These are phyloP conservation scores for Penicillium sp. DNA, from an alignment of 2,329 filamentous ascomycete genomes.

Conservation along the genomic window DNA sequence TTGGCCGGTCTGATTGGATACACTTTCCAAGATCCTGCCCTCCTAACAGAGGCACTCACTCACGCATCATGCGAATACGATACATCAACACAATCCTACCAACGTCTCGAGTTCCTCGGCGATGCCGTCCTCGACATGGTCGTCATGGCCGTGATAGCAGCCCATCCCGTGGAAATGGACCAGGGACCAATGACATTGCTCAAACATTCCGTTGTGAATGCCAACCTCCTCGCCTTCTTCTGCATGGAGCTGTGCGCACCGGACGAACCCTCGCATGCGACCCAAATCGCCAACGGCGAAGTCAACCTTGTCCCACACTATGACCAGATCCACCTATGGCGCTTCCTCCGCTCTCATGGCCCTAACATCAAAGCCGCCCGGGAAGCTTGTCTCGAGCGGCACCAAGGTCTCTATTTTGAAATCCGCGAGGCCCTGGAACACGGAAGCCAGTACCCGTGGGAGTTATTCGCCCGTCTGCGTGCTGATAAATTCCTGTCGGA, in stretches of 20 bases:
- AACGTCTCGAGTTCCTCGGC: slow-evolving; percentile 84
- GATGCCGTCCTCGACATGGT: slow-evolving; percentile 82
- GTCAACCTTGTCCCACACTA: slow-evolving; percentile 24
- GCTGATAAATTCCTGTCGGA: slow-evolving; percentile 80
- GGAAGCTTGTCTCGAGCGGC: slow-evolving; percentile 40
- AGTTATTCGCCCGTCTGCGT: slow-evolving; percentile 62
- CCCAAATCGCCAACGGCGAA: slow-evolving; percentile 15
- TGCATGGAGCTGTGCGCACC: slow-evolving; percentile 56
- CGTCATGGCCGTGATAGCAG: slow-evolving; percentile 54
- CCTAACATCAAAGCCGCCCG: slow-evolving; percentile 16
- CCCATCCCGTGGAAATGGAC: slow-evolving; percentile 41
- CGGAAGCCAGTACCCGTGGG: slow-evolving; percentile 71
- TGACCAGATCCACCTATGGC: slow-evolving; percentile 59
- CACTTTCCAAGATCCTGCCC: slow-evolving; percentile 63
- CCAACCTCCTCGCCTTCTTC: slow-evolving; percentile 74
- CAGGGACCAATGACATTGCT: slow-evolving; percentile 71
- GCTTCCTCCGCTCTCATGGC: slow-evolving; percentile 59
- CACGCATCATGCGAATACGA: slow-evolving; percentile 64
- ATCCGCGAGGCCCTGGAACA: slow-evolving; percentile 54
- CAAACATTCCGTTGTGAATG: slow-evolving; percentile 75
- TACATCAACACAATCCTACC: slow-evolving; percentile 57
- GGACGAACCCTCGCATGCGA: slow-evolving; percentile 10
- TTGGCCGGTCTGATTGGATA: slow-evolving; percentile 58
- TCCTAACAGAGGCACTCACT: slow-evolving; percentile 78
- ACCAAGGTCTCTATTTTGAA: slow-evolving; percentile 48